A percentile compares a stretch with the other conserved stretches of the same genome.
These are phyloP conservation scores for Choiromyces venosus DNA, from an alignment of 495 filamentous ascomycete species.

Conservation along the genomic window DNA sequence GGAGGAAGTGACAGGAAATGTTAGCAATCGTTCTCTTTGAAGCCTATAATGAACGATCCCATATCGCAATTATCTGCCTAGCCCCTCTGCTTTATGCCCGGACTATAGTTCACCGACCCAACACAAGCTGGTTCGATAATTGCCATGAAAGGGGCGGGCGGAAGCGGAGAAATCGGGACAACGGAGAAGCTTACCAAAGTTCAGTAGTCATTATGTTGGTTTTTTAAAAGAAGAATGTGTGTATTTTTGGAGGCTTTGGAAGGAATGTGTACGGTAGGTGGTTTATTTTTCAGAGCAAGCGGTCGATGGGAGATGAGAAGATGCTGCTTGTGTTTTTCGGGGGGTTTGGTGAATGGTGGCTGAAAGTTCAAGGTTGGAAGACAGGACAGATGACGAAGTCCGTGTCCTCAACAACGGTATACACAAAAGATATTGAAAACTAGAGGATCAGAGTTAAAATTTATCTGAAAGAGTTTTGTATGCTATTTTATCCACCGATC, in stretches of 20 bases:
- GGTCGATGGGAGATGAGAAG: not conserved
- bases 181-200: conserved; percentile 36
- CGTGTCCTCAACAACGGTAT: not conserved
- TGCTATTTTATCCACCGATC: not conserved
- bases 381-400: not conserved
- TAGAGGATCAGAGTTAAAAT: not conserved
- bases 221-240: not conserved
- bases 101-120: conserved; percentile 5
- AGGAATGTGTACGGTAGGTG: not conserved
- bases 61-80: not conserved
- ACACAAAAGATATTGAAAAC: not conserved
- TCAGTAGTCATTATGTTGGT: conserved; percentile 37
- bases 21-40: conserved; percentile 1
- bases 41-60: not conserved
- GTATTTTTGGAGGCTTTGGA: not conserved
- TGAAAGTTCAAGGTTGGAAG: not conserved
- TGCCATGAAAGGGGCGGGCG: conserved; percentile 5
- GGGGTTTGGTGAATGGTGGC: not conserved
- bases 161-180: conserved; percentile 16
- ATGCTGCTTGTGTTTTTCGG: not conserved
- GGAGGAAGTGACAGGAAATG: conserved; percentile 44
- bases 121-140: conserved; percentile 2
- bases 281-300: not conserved
- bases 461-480: not conserved
- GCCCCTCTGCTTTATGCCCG: conserved; percentile 2